A percentile compares a stretch with the other conserved stretches of the same genome.
Conservation (phyloP, 164 flowering plant genomes). For the Magnolia sinica region DNA sequence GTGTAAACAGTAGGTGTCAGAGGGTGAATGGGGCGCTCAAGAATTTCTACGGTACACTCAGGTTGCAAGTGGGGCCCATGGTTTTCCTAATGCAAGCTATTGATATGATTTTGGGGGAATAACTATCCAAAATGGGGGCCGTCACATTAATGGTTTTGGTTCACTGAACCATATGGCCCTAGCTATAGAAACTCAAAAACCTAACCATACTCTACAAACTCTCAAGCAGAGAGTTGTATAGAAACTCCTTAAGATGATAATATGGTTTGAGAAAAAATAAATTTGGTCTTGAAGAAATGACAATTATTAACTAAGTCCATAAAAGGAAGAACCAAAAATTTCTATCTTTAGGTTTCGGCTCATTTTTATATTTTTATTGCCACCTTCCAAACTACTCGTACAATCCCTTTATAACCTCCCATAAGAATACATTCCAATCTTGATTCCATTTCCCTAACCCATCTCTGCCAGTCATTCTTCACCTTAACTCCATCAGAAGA, state of each 20-base stretch:
- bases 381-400: background rate
- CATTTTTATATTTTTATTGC: background rate
- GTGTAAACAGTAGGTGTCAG: background rate
- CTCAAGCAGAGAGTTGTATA: too few species aligned
- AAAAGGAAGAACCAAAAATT: background rate
- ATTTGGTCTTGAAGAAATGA: too few species aligned
- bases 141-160: background rate
- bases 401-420: background rate
- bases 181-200: background rate
- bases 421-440: background rate
- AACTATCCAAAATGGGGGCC: background rate
- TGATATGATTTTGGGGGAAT: background rate
- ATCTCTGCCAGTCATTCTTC: too few species aligned
- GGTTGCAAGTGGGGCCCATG: background rate
- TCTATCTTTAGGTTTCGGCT: background rate
- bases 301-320: too few species aligned
- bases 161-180: background rate
- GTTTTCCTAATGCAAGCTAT: background rate
- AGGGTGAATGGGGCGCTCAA: background rate
- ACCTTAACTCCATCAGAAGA: too few species aligned
- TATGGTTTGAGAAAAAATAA: too few species aligned
- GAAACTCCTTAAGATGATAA: too few species aligned
- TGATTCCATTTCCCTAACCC: background rate
- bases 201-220: too few species aligned
- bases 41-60: background rate